Percentiles rank a stretch among this genome's conserved stretches.
These are phyloP conservation scores for Pseudohyphozyma bogoriensis DNA, from an alignment of 768 basidiomycete genomes.

Conservation along the genomic window DNA sequence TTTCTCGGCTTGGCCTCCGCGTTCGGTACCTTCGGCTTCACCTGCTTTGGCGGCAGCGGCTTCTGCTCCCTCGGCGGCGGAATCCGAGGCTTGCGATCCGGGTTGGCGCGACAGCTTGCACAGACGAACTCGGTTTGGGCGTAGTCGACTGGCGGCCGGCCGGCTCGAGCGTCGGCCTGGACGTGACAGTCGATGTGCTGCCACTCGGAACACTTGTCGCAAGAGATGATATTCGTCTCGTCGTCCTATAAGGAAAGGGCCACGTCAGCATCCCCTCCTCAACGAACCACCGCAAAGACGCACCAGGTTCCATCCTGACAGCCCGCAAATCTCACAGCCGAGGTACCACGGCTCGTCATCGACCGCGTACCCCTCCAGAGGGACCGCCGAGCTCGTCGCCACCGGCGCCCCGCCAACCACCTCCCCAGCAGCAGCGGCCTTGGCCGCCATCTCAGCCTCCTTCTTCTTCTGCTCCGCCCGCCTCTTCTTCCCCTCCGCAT, in stretches of 20 bases:
- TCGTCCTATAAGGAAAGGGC: constrained; percentile 32
- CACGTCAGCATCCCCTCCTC: no score
- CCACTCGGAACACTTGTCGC: constrained; percentile 40
- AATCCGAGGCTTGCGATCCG: neutral
- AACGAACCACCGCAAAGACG: constrained; percentile 18
- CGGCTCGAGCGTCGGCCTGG: constrained; percentile 31
- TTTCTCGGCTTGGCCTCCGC: neutral
- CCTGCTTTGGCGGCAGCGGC: neutral
- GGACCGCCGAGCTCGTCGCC: no score
- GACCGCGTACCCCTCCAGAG: neutral
- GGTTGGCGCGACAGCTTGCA: constrained; percentile 9
- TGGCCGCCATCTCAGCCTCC: constrained; percentile 12
- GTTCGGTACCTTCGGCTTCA: neutral
- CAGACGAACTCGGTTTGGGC: constrained; percentile 34
- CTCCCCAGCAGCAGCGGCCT: constrained; percentile 1
- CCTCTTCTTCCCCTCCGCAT: constrained; percentile 1
- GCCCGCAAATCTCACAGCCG: constrained; percentile 38
- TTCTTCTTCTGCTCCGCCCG: constrained; percentile 7
- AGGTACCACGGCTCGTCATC: constrained; percentile 38
- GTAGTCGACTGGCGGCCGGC: constrained; percentile 36
- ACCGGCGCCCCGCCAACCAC: no score
- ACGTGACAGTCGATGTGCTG: constrained; percentile 41
- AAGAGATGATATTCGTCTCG: constrained; percentile 37
- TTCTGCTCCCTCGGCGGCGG: constrained; percentile 8
- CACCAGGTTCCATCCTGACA: constrained; percentile 39